Conservation (phyloP, 257 asterid genomes). For the Craterostigma plantagineum region DNA sequence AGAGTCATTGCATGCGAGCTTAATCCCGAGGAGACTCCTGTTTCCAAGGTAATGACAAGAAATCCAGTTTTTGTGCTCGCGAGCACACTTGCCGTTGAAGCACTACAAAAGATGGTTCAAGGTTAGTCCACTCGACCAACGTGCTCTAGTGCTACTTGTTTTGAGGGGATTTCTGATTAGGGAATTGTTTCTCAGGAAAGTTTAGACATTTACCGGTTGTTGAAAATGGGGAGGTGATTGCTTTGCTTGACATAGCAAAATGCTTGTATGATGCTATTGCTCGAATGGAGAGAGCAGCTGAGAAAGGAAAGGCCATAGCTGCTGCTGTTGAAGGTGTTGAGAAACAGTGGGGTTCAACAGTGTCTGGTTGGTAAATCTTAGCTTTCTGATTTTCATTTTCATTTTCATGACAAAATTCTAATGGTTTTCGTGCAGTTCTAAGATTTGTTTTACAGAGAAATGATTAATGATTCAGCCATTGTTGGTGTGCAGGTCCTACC, state of each 20-base stretch:
- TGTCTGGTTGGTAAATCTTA: constrained; percentile 41
- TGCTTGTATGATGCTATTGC: constrained; percentile 95
- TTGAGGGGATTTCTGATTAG: not conserved
- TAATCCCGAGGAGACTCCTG: constrained; percentile 77
- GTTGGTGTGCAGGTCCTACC: constrained; percentile 41
- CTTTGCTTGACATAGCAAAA: constrained; percentile 87
- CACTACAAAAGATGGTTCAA: constrained; percentile 97
- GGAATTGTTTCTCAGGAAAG: constrained; percentile 39
- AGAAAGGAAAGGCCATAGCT: constrained; percentile 97
- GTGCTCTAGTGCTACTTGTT: not conserved
- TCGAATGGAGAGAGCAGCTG: constrained; percentile 96
- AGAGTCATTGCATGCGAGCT: constrained; percentile 78
- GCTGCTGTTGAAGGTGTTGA: constrained; percentile 99
- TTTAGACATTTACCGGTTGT: constrained; percentile 96
- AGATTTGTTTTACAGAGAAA: too few species aligned
- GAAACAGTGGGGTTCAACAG: constrained; percentile 88
- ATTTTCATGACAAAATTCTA: not conserved
- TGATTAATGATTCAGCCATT: not conserved
- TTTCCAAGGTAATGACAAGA: constrained; percentile 87
- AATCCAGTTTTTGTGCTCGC: constrained; percentile 93
- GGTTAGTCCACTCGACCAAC: constrained; percentile 21
- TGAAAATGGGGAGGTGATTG: constrained; percentile 92
- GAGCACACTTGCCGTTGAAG: constrained; percentile 98
- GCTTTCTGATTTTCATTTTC: not conserved
- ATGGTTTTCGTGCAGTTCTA: not conserved